Percentiles rank a stretch among this genome's conserved stretches.
Evolutionary conservation across 2,329 filamentous ascomycete genomes (phyloP).

Genomic region (Didymella pomorum): DNA sequence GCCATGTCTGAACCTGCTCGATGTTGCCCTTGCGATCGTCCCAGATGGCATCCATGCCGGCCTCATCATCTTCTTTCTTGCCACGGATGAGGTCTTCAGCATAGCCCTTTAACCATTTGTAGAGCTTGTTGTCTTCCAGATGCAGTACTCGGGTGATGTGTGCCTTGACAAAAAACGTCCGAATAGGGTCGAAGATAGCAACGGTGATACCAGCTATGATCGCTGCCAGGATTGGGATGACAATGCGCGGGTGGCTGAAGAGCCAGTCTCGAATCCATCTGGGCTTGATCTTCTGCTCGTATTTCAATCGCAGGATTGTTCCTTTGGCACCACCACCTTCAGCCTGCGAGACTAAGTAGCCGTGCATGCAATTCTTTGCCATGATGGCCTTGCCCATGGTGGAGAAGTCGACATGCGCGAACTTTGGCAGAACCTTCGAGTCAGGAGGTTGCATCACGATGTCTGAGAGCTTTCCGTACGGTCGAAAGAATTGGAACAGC

Average conservation of each 20-base stretch:
- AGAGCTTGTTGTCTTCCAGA: conserved; percentile 74
- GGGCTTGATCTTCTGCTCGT: conserved; percentile 78
- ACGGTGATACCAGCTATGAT: conserved; percentile 84
- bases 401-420: conserved; percentile 79
- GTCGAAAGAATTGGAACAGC: conserved; percentile 84
- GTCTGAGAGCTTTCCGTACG: conserved; percentile 88
- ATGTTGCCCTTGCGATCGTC: conserved; percentile 85
- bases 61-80: conserved; percentile 66
- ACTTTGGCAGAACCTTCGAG: conserved; percentile 83
- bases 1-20: conserved; percentile 81
- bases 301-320: conserved; percentile 81
- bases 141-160: conserved; percentile 83
- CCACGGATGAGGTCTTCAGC: conserved; percentile 72
- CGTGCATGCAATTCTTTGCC: conserved; percentile 92
- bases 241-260: conserved; percentile 82
- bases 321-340: conserved; percentile 77
- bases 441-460: conserved; percentile 84
- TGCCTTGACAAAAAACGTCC: conserved; percentile 88
- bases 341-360: conserved; percentile 72
- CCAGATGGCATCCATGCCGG: conserved; percentile 82
- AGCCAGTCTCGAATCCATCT: conserved; percentile 90
- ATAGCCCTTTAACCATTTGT: conserved; percentile 82
- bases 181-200: conserved; percentile 90
- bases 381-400: conserved; percentile 79
- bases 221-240: conserved; percentile 83